These are phyloP conservation scores for Rhododendron mucronatum DNA, from an alignment of 148 eudicot genomes.

Conservation along the genomic window DNA sequence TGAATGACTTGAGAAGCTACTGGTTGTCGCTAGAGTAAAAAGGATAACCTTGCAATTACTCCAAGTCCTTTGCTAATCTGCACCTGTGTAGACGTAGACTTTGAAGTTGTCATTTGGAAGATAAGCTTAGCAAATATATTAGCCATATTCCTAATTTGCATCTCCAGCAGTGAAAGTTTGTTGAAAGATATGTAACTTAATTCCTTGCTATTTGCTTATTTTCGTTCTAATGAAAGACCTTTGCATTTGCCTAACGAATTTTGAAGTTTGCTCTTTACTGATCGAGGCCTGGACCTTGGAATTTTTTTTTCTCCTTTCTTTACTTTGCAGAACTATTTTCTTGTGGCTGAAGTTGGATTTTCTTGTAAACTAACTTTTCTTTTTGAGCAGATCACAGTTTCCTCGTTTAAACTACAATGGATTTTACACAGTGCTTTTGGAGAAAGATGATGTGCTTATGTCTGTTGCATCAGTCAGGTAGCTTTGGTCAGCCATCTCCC, in stretches of 20 bases:
- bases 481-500: not conserved
- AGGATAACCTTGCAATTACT: slow-evolving; percentile 1
- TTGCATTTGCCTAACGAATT: not conserved
- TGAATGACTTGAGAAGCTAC: not conserved
- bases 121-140: not conserved
- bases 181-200: not conserved
- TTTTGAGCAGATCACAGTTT: slow-evolving; percentile 61
- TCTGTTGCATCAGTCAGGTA: slow-evolving; percentile 89
- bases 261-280: not conserved
- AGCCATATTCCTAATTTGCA: not conserved
- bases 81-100: not conserved
- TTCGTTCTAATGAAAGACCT: not conserved
- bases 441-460: slow-evolving; percentile 72
- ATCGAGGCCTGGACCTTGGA: not conserved
- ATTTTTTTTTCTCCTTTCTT: not conserved
- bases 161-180: not conserved
- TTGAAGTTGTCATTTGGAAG: not conserved
- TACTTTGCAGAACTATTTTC: too few relatives aligned
- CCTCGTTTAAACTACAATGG: slow-evolving; percentile 77
- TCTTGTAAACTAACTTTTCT: not conserved
- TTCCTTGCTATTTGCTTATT: not conserved
- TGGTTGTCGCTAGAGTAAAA: not conserved
- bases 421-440: slow-evolving; percentile 75
- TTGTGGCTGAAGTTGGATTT: not conserved
- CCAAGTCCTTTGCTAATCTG: not conserved